These are phyloP conservation scores for Babesia bovis DNA, from an alignment of 169 alveolate species.

Conservation along the genomic window DNA sequence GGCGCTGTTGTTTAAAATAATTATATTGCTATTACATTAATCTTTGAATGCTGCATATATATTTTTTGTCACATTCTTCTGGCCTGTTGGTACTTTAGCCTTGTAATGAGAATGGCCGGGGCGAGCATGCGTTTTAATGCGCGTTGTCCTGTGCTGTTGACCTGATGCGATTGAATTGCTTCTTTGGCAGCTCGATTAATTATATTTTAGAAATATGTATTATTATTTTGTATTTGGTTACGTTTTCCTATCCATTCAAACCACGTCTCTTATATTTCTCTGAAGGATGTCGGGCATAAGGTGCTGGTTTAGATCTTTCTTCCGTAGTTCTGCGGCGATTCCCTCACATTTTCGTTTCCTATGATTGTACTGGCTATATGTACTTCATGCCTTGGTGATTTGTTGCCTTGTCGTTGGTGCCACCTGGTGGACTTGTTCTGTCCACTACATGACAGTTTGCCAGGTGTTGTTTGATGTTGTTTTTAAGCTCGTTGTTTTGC, in stretches of 20 bases:
- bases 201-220: background rate
- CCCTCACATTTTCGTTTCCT: too few relatives aligned
- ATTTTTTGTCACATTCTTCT: background rate
- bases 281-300: background rate
- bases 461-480: too few relatives aligned
- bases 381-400: too few relatives aligned
- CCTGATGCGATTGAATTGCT: background rate
- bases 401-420: too few relatives aligned
- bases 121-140: background rate
- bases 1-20: background rate
- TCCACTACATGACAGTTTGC: too few relatives aligned
- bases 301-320: background rate
- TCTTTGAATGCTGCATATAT: background rate
- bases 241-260: background rate
- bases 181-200: background rate
- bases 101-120: background rate
- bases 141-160: background rate
- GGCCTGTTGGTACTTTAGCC: background rate
- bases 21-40: background rate
- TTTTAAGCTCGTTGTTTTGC: too few relatives aligned
- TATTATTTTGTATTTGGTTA: background rate
- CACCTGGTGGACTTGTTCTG: too few relatives aligned
- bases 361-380: too few relatives aligned
- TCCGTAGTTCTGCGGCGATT: background rate
- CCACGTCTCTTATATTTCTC: background rate